Evolutionary conservation across 805 yeast species (phyloP), one percentile per base, ranked within the genome.

Genomic region (Starmerella vaccinii): DNA sequence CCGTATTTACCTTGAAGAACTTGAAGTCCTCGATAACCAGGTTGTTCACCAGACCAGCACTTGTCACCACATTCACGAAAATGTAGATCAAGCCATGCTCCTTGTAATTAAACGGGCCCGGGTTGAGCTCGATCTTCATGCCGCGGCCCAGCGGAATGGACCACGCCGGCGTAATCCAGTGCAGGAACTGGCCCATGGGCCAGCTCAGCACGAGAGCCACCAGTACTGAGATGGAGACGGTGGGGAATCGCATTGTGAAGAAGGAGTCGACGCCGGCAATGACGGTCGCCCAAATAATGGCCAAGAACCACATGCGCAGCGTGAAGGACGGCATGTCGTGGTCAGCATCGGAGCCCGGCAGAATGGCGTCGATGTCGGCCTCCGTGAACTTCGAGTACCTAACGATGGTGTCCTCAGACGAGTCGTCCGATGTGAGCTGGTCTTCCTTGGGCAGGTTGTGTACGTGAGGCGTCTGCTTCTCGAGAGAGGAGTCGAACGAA

Each of bases 121-220:
- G 83, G 65, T 81, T 81, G 43, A 79, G 63, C 2, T 51, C 56
- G 16, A 68, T 23, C 9, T 72, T 67, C 23, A 63, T 23, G 8
- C 73, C 69, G 42, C 61, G 51, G 2, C 47, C 47, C 3, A 53
- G 49, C 29, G 34, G 41, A 4, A 67, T 32, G 5, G 39, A 48
- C 54, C 53, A 52, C 27, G 63, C 55, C 2, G 77, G 77, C 35
- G 72, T 46, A 2, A 57, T 23, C 26, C 53, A 54, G 46, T 67
- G 76, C 76, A 79, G 74, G 6, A 69, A 63, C 49, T 69, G 63
- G 53, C 88, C 88, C 45, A 79, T 52, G 1, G 88, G 86, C 72
- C 77, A 81, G 1, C 84, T 77, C 50, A 78, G 71, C 50, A 82
- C 72, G 35, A 82, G 76, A 27, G 77, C 73, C 43, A 81, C 80